Conservation (phyloP, 2,329 filamentous ascomycete genomes). For the Cladosporium sp. region DNA sequence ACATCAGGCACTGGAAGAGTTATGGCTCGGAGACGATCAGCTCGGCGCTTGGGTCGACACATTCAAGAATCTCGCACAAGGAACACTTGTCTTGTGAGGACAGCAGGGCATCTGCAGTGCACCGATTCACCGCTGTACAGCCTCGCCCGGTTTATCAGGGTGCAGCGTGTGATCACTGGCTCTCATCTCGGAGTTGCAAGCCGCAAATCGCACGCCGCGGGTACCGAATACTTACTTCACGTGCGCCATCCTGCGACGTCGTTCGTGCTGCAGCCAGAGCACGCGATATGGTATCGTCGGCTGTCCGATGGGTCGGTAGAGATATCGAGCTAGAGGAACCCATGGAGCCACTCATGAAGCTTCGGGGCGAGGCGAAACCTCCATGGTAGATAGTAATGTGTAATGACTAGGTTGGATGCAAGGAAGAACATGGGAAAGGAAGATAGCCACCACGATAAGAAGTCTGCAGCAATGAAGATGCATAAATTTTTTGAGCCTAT, state of each 20-base stretch:
- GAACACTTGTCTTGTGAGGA: slow-evolving; percentile 12
- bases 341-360: not conserved
- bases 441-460: not conserved
- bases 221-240: not conserved
- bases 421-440: not conserved
- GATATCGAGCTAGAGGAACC: not conserved
- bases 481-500: not conserved
- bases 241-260: not conserved
- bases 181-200: not conserved
- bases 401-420: not conserved
- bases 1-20: slow-evolving; percentile 4
- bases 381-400: slow-evolving; percentile 2
- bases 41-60: slow-evolving; percentile 3
- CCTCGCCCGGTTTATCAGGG: not conserved
- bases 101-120: not conserved
- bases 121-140: no score
- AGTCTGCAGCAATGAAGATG: not conserved
- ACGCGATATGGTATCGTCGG: not conserved
- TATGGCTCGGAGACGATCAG: slow-evolving; percentile 13
- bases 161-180: not conserved
- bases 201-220: not conserved
- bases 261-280: not conserved
- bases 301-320: not conserved
- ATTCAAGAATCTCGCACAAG: slow-evolving; percentile 15
- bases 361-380: not conserved